A percentile compares a stretch with the other conserved stretches of the same genome.
phyloP scores from a whole-genome alignment of 2,329 filamentous ascomycete species.

The Pseudocercospora fuligena region DNA sequence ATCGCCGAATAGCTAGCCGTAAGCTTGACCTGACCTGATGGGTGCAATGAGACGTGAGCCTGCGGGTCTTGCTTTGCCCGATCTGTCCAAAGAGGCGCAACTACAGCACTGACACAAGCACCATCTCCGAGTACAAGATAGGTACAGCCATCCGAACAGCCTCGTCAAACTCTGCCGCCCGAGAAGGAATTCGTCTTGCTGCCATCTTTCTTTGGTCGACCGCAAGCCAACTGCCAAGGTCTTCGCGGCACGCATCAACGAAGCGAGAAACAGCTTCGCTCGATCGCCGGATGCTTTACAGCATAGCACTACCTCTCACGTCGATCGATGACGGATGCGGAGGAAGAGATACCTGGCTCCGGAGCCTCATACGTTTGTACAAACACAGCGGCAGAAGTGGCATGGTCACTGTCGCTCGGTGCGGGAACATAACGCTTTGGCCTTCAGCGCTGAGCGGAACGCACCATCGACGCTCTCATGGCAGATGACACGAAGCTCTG shows the following conservation, averaged over 20 bases:
- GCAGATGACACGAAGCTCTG: background rate
- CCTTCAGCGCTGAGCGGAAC: background rate
- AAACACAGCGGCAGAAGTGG: background rate
- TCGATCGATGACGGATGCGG: background rate
- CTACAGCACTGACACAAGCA: background rate
- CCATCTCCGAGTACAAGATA: background rate
- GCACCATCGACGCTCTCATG: background rate
- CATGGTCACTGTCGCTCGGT: background rate
- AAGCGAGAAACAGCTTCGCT: background rate
- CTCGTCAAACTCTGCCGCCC: background rate
- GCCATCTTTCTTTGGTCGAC: background rate
- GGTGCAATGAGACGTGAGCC: background rate
- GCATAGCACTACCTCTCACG: background rate
- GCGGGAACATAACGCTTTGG: background rate
- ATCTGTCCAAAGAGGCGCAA: background rate
- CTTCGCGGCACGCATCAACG: background rate
- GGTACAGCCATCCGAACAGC: background rate
- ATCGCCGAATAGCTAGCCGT: background rate
- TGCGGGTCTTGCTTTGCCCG: background rate
- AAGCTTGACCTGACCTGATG: background rate
- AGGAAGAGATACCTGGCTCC: background rate
- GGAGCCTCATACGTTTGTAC: background rate
- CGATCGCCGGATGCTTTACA: background rate
- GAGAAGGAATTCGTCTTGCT: background rate
- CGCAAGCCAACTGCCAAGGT: background rate